Percentiles rank a stretch among this genome's conserved stretches.
phyloP scores from a whole-genome alignment of 768 basidiomycete genomes.

The Grammothele lineata region DNA sequence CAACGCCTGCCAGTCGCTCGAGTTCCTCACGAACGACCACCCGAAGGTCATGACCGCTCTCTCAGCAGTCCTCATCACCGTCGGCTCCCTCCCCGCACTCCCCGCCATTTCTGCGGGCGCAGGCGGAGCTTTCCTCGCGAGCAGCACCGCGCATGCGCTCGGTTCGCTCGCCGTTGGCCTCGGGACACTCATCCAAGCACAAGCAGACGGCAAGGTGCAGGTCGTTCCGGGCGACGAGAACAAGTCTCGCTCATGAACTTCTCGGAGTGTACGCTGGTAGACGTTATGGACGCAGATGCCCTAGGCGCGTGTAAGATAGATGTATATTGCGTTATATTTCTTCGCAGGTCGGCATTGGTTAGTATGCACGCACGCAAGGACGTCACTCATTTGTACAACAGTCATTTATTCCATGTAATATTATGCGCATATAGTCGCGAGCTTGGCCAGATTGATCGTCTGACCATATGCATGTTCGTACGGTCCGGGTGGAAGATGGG shows the following conservation, averaged over 20 bases:
- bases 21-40: conserved; percentile 70
- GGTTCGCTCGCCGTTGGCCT: conserved; percentile 77
- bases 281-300: too few relatives aligned
- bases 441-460: too few relatives aligned
- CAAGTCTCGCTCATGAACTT: not conserved
- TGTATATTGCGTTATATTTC: too few relatives aligned
- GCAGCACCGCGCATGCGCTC: conserved; percentile 71
- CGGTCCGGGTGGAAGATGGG: too few relatives aligned
- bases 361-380: too few relatives aligned
- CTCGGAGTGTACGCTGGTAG: not conserved
- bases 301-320: too few relatives aligned
- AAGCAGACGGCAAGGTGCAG: conserved; percentile 17
- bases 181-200: conserved; percentile 51
- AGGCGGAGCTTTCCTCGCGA: conserved; percentile 69
- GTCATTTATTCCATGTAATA: conserved; percentile 1
- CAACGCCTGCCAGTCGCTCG: conserved; percentile 72
- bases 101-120: conserved; percentile 66
- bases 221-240: conserved; percentile 5
- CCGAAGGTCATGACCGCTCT: conserved; percentile 71
- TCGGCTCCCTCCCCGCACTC: conserved; percentile 68
- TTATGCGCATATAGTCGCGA: too few relatives aligned
- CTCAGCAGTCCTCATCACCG: conserved; percentile 75
- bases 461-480: too few relatives aligned
- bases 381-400: conserved; percentile 3
- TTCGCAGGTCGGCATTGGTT: too few relatives aligned